These are phyloP conservation scores for Raffaelea albimanens DNA, from an alignment of 2,329 filamentous ascomycete genomes.

Conservation along the genomic window DNA sequence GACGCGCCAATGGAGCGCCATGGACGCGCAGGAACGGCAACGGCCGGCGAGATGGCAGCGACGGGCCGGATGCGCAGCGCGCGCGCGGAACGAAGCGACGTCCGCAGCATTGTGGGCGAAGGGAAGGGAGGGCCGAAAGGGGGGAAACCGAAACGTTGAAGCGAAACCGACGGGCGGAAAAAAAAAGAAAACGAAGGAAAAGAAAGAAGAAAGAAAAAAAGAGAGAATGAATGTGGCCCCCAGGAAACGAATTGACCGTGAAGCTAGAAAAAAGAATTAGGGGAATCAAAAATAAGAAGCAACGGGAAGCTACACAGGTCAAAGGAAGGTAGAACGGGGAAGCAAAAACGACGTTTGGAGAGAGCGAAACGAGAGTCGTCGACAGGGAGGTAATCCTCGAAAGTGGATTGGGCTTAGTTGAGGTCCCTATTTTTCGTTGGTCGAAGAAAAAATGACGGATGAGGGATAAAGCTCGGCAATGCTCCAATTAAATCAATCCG, in stretches of 20 bases:
- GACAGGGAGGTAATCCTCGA: neutral
- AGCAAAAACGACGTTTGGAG: too few relatives aligned
- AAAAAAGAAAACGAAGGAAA: neutral
- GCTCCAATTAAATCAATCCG: slow-evolving; percentile 9
- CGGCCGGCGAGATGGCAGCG: slow-evolving; percentile 13
- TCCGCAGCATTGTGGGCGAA: slow-evolving; percentile 57
- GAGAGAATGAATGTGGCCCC: neutral
- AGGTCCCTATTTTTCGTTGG: slow-evolving; percentile 1
- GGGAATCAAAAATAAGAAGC: neutral
- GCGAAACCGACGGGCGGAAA: neutral
- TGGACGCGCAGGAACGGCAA: slow-evolving; percentile 45
- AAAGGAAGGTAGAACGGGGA: too few relatives aligned
- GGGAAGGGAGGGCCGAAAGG: slow-evolving; percentile 27
- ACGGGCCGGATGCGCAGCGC: slow-evolving; percentile 45
- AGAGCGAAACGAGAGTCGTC: neutral
- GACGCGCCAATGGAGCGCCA: slow-evolving; percentile 33
- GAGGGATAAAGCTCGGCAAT: slow-evolving; percentile 21
- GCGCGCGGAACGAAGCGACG: slow-evolving; percentile 56
- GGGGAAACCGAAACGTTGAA: neutral
- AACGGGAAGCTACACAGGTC: too few relatives aligned
- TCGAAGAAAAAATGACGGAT: slow-evolving; percentile 12
- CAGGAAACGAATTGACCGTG: neutral
- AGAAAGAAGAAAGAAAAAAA: neutral
- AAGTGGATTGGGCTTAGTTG: neutral
- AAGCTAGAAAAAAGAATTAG: neutral